phyloP scores from a whole-genome alignment of 2,329 filamentous ascomycete species.

The Ophiobolus disseminans region DNA sequence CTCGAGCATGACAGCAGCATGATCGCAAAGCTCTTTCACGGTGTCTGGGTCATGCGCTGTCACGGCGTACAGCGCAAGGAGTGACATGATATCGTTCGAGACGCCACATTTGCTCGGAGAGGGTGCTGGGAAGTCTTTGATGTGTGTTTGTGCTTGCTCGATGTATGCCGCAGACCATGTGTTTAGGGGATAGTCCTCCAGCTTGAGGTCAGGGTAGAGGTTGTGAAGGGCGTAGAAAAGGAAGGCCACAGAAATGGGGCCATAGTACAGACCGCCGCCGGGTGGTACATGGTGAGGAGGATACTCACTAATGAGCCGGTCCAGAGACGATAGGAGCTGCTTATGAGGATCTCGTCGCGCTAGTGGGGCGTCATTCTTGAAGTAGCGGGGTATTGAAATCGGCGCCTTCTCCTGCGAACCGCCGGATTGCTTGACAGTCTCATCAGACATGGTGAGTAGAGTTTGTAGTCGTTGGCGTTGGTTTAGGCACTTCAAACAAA shows the following conservation, averaged over 20 bases:
- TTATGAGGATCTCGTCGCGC: constrained; percentile 55
- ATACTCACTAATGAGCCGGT: constrained; percentile 56
- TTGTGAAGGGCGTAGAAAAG: constrained; percentile 59
- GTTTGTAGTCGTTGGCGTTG: neutral
- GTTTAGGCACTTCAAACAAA: neutral
- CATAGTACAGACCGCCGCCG: constrained; percentile 59
- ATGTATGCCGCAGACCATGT: constrained; percentile 60
- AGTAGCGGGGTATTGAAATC: constrained; percentile 49
- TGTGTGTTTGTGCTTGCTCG: constrained; percentile 57
- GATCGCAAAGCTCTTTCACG: constrained; percentile 59
- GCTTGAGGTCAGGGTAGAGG: constrained; percentile 56
- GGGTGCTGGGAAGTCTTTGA: constrained; percentile 58
- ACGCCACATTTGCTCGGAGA: constrained; percentile 56
- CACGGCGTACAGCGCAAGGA: constrained; percentile 59
- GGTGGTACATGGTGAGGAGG: constrained; percentile 56
- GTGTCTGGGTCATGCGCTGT: constrained; percentile 59
- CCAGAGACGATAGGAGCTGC: constrained; percentile 58
- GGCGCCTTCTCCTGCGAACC: constrained; percentile 26
- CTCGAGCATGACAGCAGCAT: constrained; percentile 56
- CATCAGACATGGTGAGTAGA: constrained; percentile 34
- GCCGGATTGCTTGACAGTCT: constrained; percentile 22
- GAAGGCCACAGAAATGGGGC: constrained; percentile 58
- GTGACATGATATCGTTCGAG: constrained; percentile 58
- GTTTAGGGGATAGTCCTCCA: constrained; percentile 56
- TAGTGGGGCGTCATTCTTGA: constrained; percentile 49